Evolutionary conservation across 331 rosid genomes (phyloP).

Genomic region (Rosa hybrid): DNA sequence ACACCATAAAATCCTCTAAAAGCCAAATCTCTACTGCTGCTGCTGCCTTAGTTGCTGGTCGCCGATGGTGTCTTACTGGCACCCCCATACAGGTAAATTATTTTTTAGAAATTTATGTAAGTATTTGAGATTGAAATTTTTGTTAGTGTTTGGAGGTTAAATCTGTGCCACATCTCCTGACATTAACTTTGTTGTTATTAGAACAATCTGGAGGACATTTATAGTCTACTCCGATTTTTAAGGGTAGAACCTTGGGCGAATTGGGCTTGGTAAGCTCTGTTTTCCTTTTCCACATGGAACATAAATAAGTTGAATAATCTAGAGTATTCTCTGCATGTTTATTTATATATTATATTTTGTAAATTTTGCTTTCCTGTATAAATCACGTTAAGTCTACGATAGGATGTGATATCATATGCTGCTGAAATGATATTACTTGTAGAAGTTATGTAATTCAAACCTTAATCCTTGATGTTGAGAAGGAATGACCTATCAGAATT

Average conservation of each 20-base stretch:
- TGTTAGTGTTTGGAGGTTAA: neutral
- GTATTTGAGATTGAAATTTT: neutral
- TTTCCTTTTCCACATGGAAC: neutral
- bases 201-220: conserved; percentile 90
- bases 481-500: neutral
- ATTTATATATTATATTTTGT: neutral
- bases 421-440: neutral
- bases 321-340: neutral
- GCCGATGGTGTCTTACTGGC: conserved; percentile 97
- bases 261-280: conserved; percentile 80
- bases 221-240: conserved; percentile 94
- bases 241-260: conserved; percentile 98
- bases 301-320: neutral
- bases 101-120: conserved; percentile 16
- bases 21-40: conserved; percentile 87
- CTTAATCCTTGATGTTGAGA: too few species aligned
- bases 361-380: neutral
- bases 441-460: neutral
- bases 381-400: neutral
- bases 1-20: conserved; percentile 86
- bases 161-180: conserved; percentile 34
- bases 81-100: conserved; percentile 86
- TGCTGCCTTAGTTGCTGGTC: conserved; percentile 76
- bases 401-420: neutral
- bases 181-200: conserved; percentile 37